A percentile compares a stretch with the other conserved stretches of the same genome.
Evolutionary conservation across 805 yeast species (phyloP).

Genomic region (Teunomyces panamensis): DNA sequence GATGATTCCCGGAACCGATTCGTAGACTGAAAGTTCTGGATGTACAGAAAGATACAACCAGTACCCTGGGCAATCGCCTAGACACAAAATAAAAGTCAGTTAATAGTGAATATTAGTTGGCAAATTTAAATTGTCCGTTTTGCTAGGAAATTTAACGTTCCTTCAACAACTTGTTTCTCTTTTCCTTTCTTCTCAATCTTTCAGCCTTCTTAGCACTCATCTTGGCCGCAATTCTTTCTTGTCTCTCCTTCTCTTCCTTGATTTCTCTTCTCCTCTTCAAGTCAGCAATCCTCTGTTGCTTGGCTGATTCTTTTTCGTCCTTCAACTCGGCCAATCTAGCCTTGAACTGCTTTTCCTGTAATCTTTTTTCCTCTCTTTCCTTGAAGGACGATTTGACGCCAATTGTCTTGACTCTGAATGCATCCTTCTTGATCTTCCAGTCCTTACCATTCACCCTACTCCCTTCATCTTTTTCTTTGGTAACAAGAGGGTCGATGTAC

Average conservation of each 20-base stretch:
- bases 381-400: conserved; percentile 66
- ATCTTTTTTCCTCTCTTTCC: conserved; percentile 61
- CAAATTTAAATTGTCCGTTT: not conserved
- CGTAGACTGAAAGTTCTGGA: no score
- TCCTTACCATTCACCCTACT: conserved; percentile 60
- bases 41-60: no score
- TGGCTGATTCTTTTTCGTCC: conserved; percentile 69
- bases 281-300: conserved; percentile 50
- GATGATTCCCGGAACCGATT: no score
- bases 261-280: conserved; percentile 72
- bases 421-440: conserved; percentile 69
- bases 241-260: conserved; percentile 87
- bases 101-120: no score
- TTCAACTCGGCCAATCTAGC: conserved; percentile 68
- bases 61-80: no score
- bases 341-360: conserved; percentile 64
- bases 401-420: conserved; percentile 59
- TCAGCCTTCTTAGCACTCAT: conserved; percentile 93
- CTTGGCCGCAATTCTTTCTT: conserved; percentile 73
- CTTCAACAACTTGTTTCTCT: conserved; percentile 88
- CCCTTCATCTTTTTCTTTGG: conserved; percentile 44
- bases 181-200: conserved; percentile 84
- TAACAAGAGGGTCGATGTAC: conserved; percentile 31
- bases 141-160: conserved; percentile 56
- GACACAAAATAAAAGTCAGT: no score